phyloP scores from a whole-genome alignment of 306 rosid genomes.

The Vigna radiata region DNA sequence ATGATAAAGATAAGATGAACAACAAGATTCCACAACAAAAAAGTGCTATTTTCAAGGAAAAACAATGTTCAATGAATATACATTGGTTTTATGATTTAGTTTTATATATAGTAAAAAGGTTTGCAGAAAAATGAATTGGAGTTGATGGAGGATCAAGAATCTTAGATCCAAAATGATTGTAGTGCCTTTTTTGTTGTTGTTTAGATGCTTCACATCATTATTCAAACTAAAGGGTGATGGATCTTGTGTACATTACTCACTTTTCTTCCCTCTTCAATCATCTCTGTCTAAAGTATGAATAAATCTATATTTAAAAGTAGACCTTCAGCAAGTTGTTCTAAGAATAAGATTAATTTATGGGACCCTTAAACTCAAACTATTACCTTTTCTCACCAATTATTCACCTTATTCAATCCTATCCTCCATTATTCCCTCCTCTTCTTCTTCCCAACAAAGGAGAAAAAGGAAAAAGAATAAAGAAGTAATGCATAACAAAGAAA shows the following conservation, averaged over 20 bases:
- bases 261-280: slow-evolving; percentile 38
- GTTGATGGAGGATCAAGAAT: slow-evolving; percentile 31
- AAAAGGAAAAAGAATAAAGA: slow-evolving; percentile 16
- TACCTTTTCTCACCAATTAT: slow-evolving; percentile 24
- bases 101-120: neutral
- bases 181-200: slow-evolving; percentile 15
- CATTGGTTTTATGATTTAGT: neutral
- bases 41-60: neutral
- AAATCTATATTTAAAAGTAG: slow-evolving; percentile 16
- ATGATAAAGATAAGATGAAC: too few relatives aligned
- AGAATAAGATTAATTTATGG: slow-evolving; percentile 44
- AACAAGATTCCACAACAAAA: neutral
- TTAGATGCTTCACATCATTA: slow-evolving; percentile 24
- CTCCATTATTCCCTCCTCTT: slow-evolving; percentile 4
- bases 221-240: slow-evolving; percentile 24
- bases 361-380: slow-evolving; percentile 46
- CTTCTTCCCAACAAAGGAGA: slow-evolving; percentile 36
- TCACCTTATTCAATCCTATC: slow-evolving; percentile 1
- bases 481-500: neutral
- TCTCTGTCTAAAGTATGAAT: slow-evolving; percentile 39
- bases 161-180: slow-evolving; percentile 15
- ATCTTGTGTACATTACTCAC: slow-evolving; percentile 12
- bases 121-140: slow-evolving; percentile 31
- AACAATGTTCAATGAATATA: neutral
- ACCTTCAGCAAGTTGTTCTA: slow-evolving; percentile 32